Percentiles rank a stretch among this genome's conserved stretches.
phyloP scores from a whole-genome alignment of 352 stramenopile species.

The Achlya hypogyna region DNA sequence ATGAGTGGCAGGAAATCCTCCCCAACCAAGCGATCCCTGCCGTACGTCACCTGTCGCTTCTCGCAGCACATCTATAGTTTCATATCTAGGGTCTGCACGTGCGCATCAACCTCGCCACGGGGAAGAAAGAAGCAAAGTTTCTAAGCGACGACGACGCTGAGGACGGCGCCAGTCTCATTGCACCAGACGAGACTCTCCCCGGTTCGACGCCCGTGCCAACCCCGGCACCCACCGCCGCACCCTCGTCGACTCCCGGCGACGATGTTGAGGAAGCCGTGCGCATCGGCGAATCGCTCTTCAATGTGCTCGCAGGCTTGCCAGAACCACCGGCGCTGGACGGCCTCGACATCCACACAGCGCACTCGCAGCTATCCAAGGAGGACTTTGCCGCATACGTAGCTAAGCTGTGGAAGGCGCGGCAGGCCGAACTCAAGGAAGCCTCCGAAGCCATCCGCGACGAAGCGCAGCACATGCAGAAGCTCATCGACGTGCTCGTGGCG shows the following conservation, averaged over 20 bases:
- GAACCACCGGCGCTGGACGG: conserved; percentile 61
- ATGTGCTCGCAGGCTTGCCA: conserved; percentile 63
- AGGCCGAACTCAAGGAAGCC: conserved; percentile 70
- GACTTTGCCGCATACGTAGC: conserved; percentile 71
- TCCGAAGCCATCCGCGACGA: conserved; percentile 74
- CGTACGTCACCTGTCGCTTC: neutral
- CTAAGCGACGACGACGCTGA: conserved; percentile 30
- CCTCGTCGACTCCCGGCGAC: neutral
- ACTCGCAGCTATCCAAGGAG: conserved; percentile 47
- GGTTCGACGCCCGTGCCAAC: too few relatives aligned
- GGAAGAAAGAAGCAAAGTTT: conserved; percentile 78
- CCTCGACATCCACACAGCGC: conserved; percentile 69
- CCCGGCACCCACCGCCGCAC: too few relatives aligned
- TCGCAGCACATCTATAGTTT: neutral
- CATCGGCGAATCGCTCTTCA: conserved; percentile 84
- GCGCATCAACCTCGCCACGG: conserved; percentile 70
- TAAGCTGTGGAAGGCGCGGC: conserved; percentile 70
- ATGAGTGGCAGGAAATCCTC: conserved; percentile 58
- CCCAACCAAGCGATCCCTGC: conserved; percentile 52
- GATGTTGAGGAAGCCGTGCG: conserved; percentile 46
- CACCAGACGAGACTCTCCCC: too few relatives aligned
- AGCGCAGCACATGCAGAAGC: conserved; percentile 55
- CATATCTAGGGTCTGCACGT: conserved; percentile 66
- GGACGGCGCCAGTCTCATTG: too few relatives aligned
- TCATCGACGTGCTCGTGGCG: conserved; percentile 64